Evolutionary conservation across 1,139 yeast species (phyloP).

Genomic region (Nakaseomyces bracarensis): DNA sequence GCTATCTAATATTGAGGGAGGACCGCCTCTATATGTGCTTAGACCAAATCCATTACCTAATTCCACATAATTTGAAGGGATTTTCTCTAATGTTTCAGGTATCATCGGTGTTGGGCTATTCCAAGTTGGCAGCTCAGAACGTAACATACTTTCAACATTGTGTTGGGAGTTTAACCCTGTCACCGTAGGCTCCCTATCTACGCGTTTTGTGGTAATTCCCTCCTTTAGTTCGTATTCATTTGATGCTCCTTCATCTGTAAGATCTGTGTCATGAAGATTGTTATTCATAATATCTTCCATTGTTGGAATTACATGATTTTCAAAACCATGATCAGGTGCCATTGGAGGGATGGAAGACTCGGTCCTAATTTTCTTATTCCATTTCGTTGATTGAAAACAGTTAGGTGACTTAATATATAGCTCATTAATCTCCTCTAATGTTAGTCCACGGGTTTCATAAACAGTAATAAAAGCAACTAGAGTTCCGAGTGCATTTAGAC

Average conservation of each 20-base stretch:
- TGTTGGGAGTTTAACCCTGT: background rate
- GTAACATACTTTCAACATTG: background rate
- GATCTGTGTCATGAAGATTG: background rate
- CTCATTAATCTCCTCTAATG: conserved; percentile 65
- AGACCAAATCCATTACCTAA: conserved; percentile 26
- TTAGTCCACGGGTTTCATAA: conserved; percentile 64
- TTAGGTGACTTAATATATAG: conserved; percentile 41
- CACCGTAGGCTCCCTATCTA: background rate
- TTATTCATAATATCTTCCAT: conserved; percentile 3
- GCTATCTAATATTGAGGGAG: conserved; percentile 22
- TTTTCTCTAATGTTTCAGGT: background rate
- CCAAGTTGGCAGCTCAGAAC: conserved; percentile 2
- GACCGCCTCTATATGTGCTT: conserved; percentile 22
- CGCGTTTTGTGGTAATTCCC: background rate
- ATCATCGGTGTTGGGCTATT: background rate
- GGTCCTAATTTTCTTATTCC: conserved; percentile 20
- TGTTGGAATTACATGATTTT: conserved; percentile 2
- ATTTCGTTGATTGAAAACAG: conserved; percentile 28
- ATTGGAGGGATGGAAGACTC: conserved; percentile 3
- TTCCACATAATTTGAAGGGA: conserved; percentile 17
- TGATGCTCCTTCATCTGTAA: background rate
- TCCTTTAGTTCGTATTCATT: background rate
- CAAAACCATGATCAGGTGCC: conserved; percentile 1
- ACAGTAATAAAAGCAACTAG: conserved; percentile 52
- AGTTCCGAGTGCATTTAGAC: conserved; percentile 50